These are phyloP conservation scores for Xylaria sp. DNA, from an alignment of 2,329 filamentous ascomycete genomes.

Conservation along the genomic window DNA sequence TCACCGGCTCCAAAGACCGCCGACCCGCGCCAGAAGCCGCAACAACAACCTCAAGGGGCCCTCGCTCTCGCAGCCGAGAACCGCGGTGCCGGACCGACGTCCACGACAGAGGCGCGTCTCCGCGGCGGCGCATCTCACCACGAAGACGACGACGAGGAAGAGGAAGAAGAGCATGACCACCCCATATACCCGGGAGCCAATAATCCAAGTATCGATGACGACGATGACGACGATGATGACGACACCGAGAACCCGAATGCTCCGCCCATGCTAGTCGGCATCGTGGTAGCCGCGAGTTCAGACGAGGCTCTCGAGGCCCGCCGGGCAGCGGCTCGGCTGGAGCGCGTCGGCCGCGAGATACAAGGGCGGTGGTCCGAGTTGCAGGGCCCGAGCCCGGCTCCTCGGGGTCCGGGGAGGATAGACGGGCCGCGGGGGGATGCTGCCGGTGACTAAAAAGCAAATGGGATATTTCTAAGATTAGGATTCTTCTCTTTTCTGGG, in stretches of 20 bases:
- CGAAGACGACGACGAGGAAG: slow-evolving; percentile 5
- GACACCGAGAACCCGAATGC: slow-evolving; percentile 44
- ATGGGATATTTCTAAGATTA: not conserved
- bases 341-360: slow-evolving; percentile 64
- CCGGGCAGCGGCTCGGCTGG: slow-evolving; percentile 62
- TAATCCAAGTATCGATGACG: slow-evolving; percentile 27
- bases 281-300: slow-evolving; percentile 62
- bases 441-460: not conserved
- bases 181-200: slow-evolving; percentile 4
- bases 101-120: slow-evolving; percentile 12
- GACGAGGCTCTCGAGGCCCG: slow-evolving; percentile 62
- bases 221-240: slow-evolving; percentile 27
- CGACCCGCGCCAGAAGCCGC: not conserved
- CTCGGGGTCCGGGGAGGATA: not conserved
- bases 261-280: slow-evolving; percentile 63
- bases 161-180: not conserved
- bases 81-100: slow-evolving; percentile 2
- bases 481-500: not conserved
- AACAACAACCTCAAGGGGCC: slow-evolving; percentile 30
- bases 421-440: not conserved
- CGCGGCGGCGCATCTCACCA: slow-evolving; percentile 7
- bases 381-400: slow-evolving; percentile 5
- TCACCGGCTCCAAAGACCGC: not conserved
- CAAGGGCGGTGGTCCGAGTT: slow-evolving; percentile 63
- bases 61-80: slow-evolving; percentile 27